These are phyloP conservation scores for Boletus speciosus DNA, from an alignment of 768 basidiomycete species.

Conservation along the genomic window DNA sequence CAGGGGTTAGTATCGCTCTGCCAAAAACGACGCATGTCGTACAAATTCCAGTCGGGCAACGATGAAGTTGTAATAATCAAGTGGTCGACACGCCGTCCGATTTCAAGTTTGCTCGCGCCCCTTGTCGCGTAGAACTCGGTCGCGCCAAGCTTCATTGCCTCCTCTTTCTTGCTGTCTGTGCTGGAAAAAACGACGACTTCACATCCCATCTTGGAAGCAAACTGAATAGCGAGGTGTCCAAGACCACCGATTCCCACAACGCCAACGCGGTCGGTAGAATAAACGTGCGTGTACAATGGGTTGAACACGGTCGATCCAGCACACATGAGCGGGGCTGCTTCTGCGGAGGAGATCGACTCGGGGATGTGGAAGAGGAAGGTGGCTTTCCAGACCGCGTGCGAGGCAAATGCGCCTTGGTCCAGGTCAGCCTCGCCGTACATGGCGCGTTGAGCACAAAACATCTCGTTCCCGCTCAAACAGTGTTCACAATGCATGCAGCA, in stretches of 20 bases:
- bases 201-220: constrained; percentile 39
- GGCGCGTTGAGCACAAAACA: constrained; percentile 22
- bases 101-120: constrained; percentile 23
- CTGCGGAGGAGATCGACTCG: constrained; percentile 25
- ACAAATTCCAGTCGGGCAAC: constrained; percentile 32
- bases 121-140: constrained; percentile 35
- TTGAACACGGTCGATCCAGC: constrained; percentile 35
- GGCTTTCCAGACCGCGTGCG: constrained; percentile 35
- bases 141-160: constrained; percentile 34
- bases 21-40: background rate
- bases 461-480: constrained; percentile 34
- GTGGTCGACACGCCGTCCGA: constrained; percentile 26
- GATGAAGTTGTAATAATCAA: constrained; percentile 32
- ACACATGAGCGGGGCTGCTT: constrained; percentile 37
- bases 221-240: constrained; percentile 38
- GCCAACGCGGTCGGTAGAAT: constrained; percentile 32
- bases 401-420: constrained; percentile 35
- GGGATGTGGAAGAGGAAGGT: constrained; percentile 36
- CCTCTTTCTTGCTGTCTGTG: constrained; percentile 32
- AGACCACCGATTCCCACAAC: constrained; percentile 36
- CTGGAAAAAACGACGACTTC: constrained; percentile 36
- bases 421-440: constrained; percentile 25
- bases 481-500: constrained; percentile 33
- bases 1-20: background rate
- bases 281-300: constrained; percentile 24